Conservation (phyloP, 495 filamentous ascomycete genomes). For the Glutinoglossum americanum region DNA sequence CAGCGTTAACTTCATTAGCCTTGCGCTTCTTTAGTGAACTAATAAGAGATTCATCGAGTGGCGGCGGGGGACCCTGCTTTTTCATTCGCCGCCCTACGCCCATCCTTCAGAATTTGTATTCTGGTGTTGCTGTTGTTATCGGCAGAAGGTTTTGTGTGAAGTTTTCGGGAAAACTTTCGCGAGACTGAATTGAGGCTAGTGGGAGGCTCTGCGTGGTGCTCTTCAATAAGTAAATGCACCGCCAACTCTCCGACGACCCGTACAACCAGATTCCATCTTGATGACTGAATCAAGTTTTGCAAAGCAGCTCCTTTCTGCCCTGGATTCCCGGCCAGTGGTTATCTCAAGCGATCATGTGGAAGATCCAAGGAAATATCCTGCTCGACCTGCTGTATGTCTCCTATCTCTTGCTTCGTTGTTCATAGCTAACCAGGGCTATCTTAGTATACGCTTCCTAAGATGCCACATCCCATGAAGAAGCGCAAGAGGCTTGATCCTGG, state of each 20-base stretch:
- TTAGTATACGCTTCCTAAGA: constrained; percentile 9
- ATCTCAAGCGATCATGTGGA: constrained; percentile 68
- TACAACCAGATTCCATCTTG: constrained; percentile 7
- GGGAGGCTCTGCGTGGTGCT: background rate
- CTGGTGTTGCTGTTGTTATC: background rate
- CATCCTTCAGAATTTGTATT: constrained; percentile 27
- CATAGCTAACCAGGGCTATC: background rate
- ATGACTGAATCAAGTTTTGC: constrained; percentile 81
- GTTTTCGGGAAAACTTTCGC: background rate
- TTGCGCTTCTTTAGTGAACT: constrained; percentile 59
- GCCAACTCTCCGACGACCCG: background rate
- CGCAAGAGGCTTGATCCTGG: constrained; percentile 25
- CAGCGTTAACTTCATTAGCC: constrained; percentile 28
- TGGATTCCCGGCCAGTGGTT: constrained; percentile 58
- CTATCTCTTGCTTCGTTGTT: background rate
- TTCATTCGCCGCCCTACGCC: constrained; percentile 79
- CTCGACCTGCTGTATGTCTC: constrained; percentile 45
- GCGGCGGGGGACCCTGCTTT: constrained; percentile 76
- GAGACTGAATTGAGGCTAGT: background rate
- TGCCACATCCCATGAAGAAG: constrained; percentile 22
- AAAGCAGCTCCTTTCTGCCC: constrained; percentile 55
- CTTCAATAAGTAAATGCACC: background rate
- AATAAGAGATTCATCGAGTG: constrained; percentile 60
- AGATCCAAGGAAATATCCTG: constrained; percentile 51
- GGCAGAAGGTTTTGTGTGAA: background rate